Conservation (phyloP, 257 asterid species). For the Paraleonurus japonicus region DNA sequence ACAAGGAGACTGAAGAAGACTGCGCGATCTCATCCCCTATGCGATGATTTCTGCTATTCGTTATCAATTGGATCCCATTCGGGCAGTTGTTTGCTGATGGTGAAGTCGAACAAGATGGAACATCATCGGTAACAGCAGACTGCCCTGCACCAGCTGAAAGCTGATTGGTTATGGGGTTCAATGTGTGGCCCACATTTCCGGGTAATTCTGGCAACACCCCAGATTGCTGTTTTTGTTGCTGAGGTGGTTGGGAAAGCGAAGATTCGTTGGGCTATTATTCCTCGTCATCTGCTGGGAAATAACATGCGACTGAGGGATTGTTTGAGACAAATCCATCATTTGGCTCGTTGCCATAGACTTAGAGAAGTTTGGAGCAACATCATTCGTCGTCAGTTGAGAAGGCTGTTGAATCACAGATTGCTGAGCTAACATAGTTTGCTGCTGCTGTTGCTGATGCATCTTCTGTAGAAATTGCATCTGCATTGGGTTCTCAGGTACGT, state of each 20-base stretch:
- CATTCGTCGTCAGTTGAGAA: conserved; percentile 43
- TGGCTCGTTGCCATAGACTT: conserved; percentile 53
- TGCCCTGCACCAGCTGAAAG: conserved; percentile 66
- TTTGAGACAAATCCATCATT: conserved; percentile 46
- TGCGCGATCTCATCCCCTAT: conserved; percentile 55
- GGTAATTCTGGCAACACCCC: conserved; percentile 53
- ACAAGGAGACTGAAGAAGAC: conserved; percentile 47
- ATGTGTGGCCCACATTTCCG: conserved; percentile 44
- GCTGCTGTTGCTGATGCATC: conserved; percentile 71
- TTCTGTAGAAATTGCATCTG: conserved; percentile 70
- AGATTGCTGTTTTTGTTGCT: conserved; percentile 48
- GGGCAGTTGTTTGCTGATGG: conserved; percentile 87
- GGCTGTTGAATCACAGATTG: conserved; percentile 51
- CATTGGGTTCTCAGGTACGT: conserved; percentile 56
- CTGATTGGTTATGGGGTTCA: conserved; percentile 50
- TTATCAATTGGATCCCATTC: conserved; percentile 46
- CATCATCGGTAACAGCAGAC: conserved; percentile 76
- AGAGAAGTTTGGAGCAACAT: conserved; percentile 48
- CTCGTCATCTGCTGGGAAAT: conserved; percentile 45
- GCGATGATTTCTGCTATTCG: conserved; percentile 48
- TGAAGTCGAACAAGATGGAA: conserved; percentile 92
- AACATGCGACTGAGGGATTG: conserved; percentile 48
- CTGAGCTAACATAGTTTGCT: conserved; percentile 57
- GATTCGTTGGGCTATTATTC: conserved; percentile 44
- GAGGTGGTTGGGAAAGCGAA: conserved; percentile 46